Evolutionary conservation across 345 rosid species (phyloP), one percentile per base, ranked within the genome.

Genomic region (Syzygium aqueum): DNA sequence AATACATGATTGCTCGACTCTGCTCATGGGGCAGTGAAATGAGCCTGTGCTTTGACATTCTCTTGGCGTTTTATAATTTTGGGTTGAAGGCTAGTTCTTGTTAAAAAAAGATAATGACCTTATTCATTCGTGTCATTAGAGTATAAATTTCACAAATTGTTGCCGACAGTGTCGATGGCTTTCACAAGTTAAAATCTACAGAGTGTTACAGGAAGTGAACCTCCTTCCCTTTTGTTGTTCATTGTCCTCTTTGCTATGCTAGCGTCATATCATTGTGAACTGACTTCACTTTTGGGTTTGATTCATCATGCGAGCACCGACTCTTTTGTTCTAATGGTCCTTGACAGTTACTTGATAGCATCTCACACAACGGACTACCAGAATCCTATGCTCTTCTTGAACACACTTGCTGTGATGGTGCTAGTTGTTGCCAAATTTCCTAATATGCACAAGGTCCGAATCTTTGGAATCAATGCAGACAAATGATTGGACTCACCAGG

Each of bases 361-460:
- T 98, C 99, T 0, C 99, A 98, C 92, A 98, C 99, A 40, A 96
- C 99, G 11, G 98, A 96, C 89, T 95, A 97, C 88, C 93, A 94
- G 84, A 95, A 95, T 90, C 99, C 98, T 28, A 95, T 97, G 99
- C 94, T 96, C 54, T 94, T 97, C 73, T 90, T 95, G 87, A 96
- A 96, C 95, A 96, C 99, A 12, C 89, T 98, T 61, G 99, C 99
- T 15, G 98, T 95, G 86, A 80, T 92, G 23, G 94, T 98, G 89
- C 97, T 96, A 33, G 99, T 98, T 53, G 85, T 98, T 82, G 99
- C 99, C 78, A 98, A 98, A 95, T 98, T 98, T 91, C 99, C 98
- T 23, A 94, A 98, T 85, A 98, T 98, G 99, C 99, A 98, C 95
- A 96, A 96, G 91, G 99, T 98, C 65, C 96, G 99, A 83, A 98